Conservation (phyloP, 352 stramenopile species). For the Phytophthora aleatoria region DNA sequence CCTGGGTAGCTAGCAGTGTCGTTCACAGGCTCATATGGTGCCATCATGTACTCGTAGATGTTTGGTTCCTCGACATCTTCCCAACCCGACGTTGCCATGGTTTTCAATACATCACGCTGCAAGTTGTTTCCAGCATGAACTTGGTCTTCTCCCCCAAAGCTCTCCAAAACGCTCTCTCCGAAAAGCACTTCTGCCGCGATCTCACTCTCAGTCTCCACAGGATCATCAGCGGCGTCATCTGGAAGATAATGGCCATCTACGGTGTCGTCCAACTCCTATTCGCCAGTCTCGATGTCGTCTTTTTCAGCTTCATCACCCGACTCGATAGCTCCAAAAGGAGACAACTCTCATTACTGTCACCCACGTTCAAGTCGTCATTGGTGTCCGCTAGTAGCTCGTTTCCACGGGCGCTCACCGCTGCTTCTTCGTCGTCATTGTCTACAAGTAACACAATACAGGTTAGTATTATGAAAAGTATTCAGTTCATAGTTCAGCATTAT, state of each 20-base stretch:
- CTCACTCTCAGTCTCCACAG: no score
- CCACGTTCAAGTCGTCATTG: conserved; percentile 6
- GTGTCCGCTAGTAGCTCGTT: conserved; percentile 11
- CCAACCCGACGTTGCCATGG: conserved; percentile 9
- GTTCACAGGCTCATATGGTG: conserved; percentile 9
- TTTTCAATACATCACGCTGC: conserved; percentile 6
- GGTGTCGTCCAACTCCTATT: conserved; percentile 1
- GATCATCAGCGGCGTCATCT: background rate
- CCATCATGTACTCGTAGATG: background rate
- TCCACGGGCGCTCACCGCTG: background rate
- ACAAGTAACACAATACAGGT: conserved; percentile 1
- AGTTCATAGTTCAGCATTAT: no score
- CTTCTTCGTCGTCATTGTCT: conserved; percentile 5
- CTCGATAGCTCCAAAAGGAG: conserved; percentile 12
- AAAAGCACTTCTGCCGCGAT: no score
- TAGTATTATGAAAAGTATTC: conserved; percentile 7
- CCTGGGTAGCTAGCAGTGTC: conserved; percentile 1
- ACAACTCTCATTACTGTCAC: background rate
- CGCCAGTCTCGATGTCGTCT: conserved; percentile 7
- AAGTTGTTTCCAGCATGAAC: conserved; percentile 15
- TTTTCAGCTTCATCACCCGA: conserved; percentile 20
- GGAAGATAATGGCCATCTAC: background rate
- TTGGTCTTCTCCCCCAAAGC: conserved; percentile 13
- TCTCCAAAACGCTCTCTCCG: background rate
- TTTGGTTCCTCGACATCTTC: conserved; percentile 15